These are phyloP conservation scores for Datisca glomerata DNA, from an alignment of 306 rosid species.

Conservation along the genomic window DNA sequence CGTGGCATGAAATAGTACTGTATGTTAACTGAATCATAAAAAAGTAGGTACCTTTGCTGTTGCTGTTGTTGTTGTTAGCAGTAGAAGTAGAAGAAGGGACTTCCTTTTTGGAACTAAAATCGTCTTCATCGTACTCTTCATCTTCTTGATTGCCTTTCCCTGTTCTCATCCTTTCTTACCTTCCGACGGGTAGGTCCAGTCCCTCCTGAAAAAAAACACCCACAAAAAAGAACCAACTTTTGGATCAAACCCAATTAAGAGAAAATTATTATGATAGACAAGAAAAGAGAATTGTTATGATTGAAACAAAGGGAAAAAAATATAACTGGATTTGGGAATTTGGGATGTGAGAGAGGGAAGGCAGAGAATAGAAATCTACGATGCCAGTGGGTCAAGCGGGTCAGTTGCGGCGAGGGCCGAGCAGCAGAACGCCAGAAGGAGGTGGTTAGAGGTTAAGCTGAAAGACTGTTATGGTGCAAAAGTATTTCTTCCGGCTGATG, in stretches of 20 bases:
- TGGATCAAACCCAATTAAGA: no score
- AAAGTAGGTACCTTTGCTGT: conserved; percentile 46
- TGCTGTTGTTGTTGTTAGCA: conserved; percentile 24
- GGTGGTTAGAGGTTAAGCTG: conserved; percentile 7
- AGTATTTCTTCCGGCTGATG: no score
- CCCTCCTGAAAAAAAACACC: no score
- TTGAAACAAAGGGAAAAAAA: no score
- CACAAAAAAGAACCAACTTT: no score
- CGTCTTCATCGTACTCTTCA: conserved; percentile 87
- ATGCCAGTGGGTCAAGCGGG: background rate
- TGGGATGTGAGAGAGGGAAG: background rate
- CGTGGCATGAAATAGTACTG: no score
- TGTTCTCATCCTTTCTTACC: conserved; percentile 45
- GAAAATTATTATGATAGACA: no score
- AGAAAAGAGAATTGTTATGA: no score
- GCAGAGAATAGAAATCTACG: conserved; percentile 4
- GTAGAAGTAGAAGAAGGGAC: conserved; percentile 58
- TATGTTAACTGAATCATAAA: no score
- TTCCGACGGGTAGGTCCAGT: no score
- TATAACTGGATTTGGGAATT: no score
- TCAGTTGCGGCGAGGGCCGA: background rate
- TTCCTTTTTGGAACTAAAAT: conserved; percentile 47
- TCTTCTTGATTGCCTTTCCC: conserved; percentile 70
- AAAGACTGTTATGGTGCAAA: no score
- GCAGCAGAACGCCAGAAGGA: conserved; percentile 1